phyloP scores from a whole-genome alignment of 2,329 filamentous ascomycete genomes.

The Calcarisporium arbuscula region DNA sequence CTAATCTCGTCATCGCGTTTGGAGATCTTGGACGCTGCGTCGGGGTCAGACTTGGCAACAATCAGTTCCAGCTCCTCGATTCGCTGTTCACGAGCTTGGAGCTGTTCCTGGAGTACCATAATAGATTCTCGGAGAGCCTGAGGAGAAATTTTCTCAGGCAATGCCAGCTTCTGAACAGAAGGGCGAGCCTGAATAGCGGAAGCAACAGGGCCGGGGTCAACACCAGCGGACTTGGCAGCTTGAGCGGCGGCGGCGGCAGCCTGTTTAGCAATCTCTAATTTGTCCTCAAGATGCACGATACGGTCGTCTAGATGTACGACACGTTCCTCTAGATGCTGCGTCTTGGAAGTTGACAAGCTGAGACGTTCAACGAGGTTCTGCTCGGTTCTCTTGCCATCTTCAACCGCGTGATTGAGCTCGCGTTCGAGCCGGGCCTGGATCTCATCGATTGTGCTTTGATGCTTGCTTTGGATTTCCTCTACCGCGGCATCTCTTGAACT shows the following conservation, averaged over 20 bases:
- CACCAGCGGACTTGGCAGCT: constrained; percentile 58
- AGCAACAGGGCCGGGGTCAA: constrained; percentile 23
- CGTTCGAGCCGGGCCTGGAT: constrained; percentile 69
- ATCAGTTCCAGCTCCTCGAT: constrained; percentile 82
- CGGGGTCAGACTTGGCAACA: constrained; percentile 62
- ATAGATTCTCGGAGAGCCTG: constrained; percentile 95
- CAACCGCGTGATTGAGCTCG: constrained; percentile 63
- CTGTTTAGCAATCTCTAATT: constrained; percentile 81
- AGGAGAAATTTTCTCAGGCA: constrained; percentile 83
- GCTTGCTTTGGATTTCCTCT: constrained; percentile 46
- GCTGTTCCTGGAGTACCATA: constrained; percentile 90
- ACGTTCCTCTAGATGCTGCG: constrained; percentile 79
- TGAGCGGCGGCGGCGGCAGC: constrained; percentile 77
- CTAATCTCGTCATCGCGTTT: constrained; percentile 91
- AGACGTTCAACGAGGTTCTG: constrained; percentile 75
- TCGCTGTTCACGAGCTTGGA: constrained; percentile 84
- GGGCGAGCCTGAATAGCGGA: constrained; percentile 15
- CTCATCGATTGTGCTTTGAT: constrained; percentile 67
- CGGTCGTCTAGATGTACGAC: constrained; percentile 83
- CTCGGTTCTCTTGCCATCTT: constrained; percentile 78
- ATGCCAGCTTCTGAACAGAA: constrained; percentile 34
- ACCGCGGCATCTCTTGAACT: constrained; percentile 56
- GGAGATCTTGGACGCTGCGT: constrained; percentile 74
- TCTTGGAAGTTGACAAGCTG: constrained; percentile 75
- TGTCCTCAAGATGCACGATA: constrained; percentile 79